phyloP scores from a whole-genome alignment of 2,329 filamentous ascomycete genomes.

The Fusarium equiseti region DNA sequence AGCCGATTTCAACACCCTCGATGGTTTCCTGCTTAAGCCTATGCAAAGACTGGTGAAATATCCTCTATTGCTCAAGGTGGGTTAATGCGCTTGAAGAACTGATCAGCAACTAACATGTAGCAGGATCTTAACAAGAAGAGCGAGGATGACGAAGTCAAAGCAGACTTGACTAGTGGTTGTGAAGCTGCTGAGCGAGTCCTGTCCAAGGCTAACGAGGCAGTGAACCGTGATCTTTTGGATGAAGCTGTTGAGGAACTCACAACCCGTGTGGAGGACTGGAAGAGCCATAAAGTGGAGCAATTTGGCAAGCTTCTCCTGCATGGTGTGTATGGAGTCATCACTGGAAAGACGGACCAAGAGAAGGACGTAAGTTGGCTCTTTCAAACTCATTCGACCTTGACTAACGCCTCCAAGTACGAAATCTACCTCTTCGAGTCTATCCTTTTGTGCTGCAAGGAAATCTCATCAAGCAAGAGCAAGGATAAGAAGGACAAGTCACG shows the following conservation, averaged over 20 bases:
- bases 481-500: constrained; percentile 78
- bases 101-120: constrained; percentile 44
- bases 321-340: constrained; percentile 91
- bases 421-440: constrained; percentile 98
- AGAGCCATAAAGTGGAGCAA: constrained; percentile 88
- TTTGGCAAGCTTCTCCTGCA: constrained; percentile 91
- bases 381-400: constrained; percentile 45
- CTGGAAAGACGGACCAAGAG: constrained; percentile 88
- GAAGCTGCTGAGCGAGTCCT: constrained; percentile 85
- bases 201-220: constrained; percentile 87
- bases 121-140: constrained; percentile 90
- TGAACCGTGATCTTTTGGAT: constrained; percentile 86
- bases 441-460: constrained; percentile 95
- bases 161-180: constrained; percentile 81
- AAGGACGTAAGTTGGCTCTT: constrained; percentile 76
- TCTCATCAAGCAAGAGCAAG: constrained; percentile 84
- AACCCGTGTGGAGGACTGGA: constrained; percentile 93
- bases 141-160: constrained; percentile 76
- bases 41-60: constrained; percentile 98
- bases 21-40: constrained; percentile 94
- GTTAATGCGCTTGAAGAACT: constrained; percentile 37
- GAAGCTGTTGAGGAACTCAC: constrained; percentile 87
- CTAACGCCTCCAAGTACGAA: constrained; percentile 77
- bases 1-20: constrained; percentile 86
- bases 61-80: constrained; percentile 85